Conservation (phyloP, 805 yeast species). For the Candida nemodendra region DNA sequence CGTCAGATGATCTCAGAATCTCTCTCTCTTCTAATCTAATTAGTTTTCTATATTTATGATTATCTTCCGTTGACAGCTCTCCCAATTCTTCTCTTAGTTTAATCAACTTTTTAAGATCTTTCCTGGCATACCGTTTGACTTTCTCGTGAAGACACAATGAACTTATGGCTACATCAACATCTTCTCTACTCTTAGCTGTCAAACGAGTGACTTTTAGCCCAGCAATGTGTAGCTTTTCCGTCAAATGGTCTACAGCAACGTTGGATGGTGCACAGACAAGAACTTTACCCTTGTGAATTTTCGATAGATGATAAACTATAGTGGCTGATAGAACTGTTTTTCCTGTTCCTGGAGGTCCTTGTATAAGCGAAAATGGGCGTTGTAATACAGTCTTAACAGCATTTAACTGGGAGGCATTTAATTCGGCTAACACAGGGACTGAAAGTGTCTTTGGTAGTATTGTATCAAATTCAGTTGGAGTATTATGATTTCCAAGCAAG, state of each 20-base stretch:
- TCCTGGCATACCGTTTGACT: constrained; percentile 48
- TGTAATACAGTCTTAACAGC: constrained; percentile 72
- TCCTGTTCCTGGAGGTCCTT: constrained; percentile 98
- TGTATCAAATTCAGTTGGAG: constrained; percentile 58
- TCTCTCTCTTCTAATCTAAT: constrained; percentile 48
- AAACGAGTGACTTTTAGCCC: constrained; percentile 79
- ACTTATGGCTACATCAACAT: constrained; percentile 63
- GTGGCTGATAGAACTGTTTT: constrained; percentile 93
- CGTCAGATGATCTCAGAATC: constrained; percentile 59
- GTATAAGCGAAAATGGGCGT: constrained; percentile 76
- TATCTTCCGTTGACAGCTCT: constrained; percentile 59
- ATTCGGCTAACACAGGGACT: constrained; percentile 62
- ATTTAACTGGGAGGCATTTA: constrained; percentile 74
- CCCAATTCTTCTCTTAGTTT: constrained; percentile 63
- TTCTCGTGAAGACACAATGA: constrained; percentile 56
- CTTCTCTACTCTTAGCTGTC: constrained; percentile 76
- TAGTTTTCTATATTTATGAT: constrained; percentile 40
- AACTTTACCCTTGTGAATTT: constrained; percentile 59
- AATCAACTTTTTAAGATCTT: constrained; percentile 57
- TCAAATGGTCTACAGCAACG: constrained; percentile 90
- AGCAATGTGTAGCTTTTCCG: constrained; percentile 63
- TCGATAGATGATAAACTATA: constrained; percentile 71
- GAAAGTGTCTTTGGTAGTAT: constrained; percentile 61
- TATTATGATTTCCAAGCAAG: constrained; percentile 77
- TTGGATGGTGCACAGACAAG: constrained; percentile 95